Evolutionary conservation across 768 basidiomycete species (phyloP).

Genomic region (Rhodocollybia butyracea): DNA sequence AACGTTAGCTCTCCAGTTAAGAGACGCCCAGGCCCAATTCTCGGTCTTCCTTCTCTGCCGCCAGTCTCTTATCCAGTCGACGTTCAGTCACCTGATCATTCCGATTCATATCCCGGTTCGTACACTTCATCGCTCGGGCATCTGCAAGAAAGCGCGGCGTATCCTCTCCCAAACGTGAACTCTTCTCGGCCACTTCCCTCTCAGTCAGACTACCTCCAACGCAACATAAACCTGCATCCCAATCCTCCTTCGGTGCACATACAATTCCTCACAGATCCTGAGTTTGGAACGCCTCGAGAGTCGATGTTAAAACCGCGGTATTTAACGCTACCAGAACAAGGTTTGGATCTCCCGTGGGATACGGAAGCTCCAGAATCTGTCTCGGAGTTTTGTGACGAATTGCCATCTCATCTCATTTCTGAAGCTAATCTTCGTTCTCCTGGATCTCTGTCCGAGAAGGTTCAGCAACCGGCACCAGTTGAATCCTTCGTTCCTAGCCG

Average conservation of each 20-base stretch:
- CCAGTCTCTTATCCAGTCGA: conserved; percentile 8
- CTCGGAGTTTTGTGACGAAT: neutral
- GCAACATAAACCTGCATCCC: neutral
- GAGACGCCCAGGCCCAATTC: conserved; percentile 13
- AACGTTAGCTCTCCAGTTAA: conserved; percentile 4
- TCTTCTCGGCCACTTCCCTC: neutral
- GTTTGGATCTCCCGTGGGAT: conserved; percentile 1
- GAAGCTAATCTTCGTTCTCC: neutral
- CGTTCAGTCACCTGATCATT: neutral
- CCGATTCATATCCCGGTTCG: neutral
- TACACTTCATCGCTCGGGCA: neutral
- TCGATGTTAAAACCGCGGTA: conserved; percentile 6
- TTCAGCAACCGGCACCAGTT: neutral
- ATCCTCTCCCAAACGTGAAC: neutral
- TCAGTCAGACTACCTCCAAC: neutral
- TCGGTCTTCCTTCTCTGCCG: conserved; percentile 20
- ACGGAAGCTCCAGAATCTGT: neutral
- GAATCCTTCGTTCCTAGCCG: neutral
- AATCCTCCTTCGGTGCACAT: conserved; percentile 2
- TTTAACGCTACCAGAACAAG: neutral
- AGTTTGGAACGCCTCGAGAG: conserved; percentile 6
- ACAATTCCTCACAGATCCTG: conserved; percentile 6
- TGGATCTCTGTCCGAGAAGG: neutral
- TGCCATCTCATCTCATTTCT: neutral
- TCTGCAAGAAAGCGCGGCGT: conserved; percentile 3